Base-by-base conservation (phyloP, 345 rosid species). In the Euclidium syriacum region DNA sequence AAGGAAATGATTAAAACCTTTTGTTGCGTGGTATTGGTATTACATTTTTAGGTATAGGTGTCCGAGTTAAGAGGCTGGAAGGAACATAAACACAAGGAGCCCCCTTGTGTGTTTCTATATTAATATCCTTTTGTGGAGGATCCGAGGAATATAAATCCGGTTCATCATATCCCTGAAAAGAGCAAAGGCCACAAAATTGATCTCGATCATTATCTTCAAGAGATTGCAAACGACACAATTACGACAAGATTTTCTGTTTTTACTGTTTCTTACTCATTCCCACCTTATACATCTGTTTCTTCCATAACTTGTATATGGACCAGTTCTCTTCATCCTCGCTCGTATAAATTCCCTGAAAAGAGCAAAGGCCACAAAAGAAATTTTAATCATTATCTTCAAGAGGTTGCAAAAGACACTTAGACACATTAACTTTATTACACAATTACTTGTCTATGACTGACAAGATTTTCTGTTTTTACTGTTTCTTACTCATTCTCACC, bases 321-420 rank as follows among this genome's bases (percentile, higher is more conserved):
- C n/a, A n/a, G n/a, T n/a, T n/a, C n/a, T n/a, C n/a, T n/a, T n/a
- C n/a, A n/a, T n/a, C 85, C 41, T 72, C 47, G 23, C n/a, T n/a
- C n/a, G 48, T 63, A 15, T 74, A 64, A 67, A 72, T n/a, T 65
- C 58, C 81, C 88, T 80, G 78, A 57, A 72, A n/a, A 44, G 26
- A 68, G 22, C 27, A 62, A 16, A 19, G 10, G 33, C 27, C n/a
- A 42, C 46, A 52, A 51, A 12, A 52, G 0, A 3, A n/a, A n/a
- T 16, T 16, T 24, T n/a, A 6, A n/a, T 16, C 17, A 55, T 1
- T 15, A 6, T 7, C 10, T 7, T 55, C 10, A 15, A 33, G 6
- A 15, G 9, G 5, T 3, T 5, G 14, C n/a, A n/a, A n/a, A n/a
- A n/a, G n/a, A 58, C 29, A 58, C 30, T n/a, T n/a, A n/a, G n/a